These are phyloP conservation scores for Ustilaginoidea virens DNA, from an alignment of 2,329 filamentous ascomycete species.

Conservation along the genomic window DNA sequence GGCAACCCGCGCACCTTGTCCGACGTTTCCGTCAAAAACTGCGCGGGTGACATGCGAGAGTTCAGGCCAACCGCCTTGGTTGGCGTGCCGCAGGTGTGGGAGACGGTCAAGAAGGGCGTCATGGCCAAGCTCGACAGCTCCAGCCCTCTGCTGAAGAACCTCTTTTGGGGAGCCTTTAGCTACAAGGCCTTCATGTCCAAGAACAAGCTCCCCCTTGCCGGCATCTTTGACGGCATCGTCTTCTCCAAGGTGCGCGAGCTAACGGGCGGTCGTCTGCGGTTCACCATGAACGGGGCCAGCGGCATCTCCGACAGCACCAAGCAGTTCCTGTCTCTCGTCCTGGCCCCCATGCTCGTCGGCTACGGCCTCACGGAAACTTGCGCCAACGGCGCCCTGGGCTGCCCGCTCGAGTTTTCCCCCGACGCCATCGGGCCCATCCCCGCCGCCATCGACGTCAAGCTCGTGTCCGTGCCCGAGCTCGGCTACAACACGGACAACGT, in stretches of 20 bases:
- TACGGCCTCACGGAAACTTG: slow-evolving; percentile 93
- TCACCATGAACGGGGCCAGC: slow-evolving; percentile 89
- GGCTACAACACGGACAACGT: slow-evolving; percentile 58
- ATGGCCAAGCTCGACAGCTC: slow-evolving; percentile 60
- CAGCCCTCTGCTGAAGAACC: slow-evolving; percentile 51
- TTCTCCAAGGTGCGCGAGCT: slow-evolving; percentile 86
- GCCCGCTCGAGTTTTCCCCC: slow-evolving; percentile 72
- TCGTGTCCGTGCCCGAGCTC: slow-evolving; percentile 81
- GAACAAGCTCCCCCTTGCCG: slow-evolving; percentile 47
- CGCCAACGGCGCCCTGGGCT: slow-evolving; percentile 68
- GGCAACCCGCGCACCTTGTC: slow-evolving; percentile 81
- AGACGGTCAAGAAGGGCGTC: slow-evolving; percentile 92
- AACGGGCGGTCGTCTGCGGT: slow-evolving; percentile 75
- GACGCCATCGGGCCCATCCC: slow-evolving; percentile 64
- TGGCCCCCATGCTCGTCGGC: slow-evolving; percentile 86
- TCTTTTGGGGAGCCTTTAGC: slow-evolving; percentile 58
- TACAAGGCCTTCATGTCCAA: slow-evolving; percentile 43
- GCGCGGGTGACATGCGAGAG: slow-evolving; percentile 84
- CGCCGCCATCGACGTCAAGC: slow-evolving; percentile 69
- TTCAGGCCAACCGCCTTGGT: slow-evolving; percentile 81
- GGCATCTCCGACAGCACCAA: slow-evolving; percentile 79
- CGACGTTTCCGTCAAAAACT: slow-evolving; percentile 75
- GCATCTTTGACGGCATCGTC: slow-evolving; percentile 63
- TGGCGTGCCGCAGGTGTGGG: slow-evolving; percentile 93
- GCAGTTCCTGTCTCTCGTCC: slow-evolving; percentile 78